These are phyloP conservation scores for Tagetes erecta DNA, from an alignment of 129 eudicot genomes.

Conservation along the genomic window DNA sequence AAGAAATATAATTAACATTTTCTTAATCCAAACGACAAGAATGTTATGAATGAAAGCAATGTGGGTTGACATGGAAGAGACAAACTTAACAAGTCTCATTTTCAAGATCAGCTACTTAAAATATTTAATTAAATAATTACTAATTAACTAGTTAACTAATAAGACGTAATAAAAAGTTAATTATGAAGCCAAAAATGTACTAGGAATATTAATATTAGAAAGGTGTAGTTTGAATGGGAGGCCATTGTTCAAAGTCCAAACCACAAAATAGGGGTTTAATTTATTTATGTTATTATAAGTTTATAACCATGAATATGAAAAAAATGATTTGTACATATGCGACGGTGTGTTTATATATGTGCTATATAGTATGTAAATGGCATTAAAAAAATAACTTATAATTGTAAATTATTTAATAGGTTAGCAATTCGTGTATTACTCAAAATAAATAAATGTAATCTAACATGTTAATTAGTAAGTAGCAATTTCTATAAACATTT, in stretches of 20 bases:
- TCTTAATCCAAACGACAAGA: constrained; percentile 36
- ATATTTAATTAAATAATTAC: constrained; percentile 22
- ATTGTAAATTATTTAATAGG: no score
- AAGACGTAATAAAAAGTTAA: not conserved
- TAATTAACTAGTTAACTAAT: constrained; percentile 11
- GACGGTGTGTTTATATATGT: not conserved
- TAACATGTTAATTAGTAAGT: no score
- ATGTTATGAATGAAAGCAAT: constrained; percentile 20
- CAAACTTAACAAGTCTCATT: constrained; percentile 44
- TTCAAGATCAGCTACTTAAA: constrained; percentile 43
- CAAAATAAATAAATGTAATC: no score
- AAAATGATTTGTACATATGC: not conserved
- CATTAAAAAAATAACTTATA: no score
- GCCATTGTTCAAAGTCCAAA: constrained; percentile 67
- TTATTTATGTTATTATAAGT: not conserved
- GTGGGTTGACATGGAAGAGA: constrained; percentile 36
- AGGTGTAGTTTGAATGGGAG: constrained; percentile 69
- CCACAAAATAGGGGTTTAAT: constrained; percentile 50
- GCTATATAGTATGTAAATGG: no score
- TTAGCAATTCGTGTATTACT: no score
- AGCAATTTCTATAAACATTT: no score
- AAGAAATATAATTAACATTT: constrained; percentile 29
- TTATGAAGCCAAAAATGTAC: constrained; percentile 31
- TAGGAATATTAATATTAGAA: constrained; percentile 31
- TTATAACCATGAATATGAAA: not conserved